Percentiles rank a stretch among this genome's conserved stretches.
These are phyloP conservation scores for Venturiaceae sp. DNA, from an alignment of 2,329 filamentous ascomycete species.

Conservation along the genomic window DNA sequence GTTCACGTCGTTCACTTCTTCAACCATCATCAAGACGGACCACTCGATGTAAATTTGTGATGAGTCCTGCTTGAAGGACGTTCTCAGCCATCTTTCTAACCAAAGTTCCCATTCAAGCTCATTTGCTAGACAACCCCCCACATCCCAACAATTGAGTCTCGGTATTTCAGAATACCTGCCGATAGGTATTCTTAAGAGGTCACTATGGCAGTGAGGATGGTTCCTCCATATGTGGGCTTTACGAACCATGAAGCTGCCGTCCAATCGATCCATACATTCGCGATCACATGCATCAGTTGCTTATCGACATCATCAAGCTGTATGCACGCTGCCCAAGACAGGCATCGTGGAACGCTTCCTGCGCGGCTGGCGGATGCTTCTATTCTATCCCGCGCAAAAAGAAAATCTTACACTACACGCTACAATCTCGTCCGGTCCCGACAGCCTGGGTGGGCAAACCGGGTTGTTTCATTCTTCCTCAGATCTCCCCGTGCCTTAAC, in stretches of 20 bases:
- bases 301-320: too few species aligned
- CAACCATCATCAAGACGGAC: too few species aligned
- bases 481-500: background rate
- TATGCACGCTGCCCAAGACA: background rate
- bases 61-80: too few species aligned
- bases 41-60: too few species aligned
- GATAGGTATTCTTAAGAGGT: background rate
- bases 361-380: background rate
- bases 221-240: background rate
- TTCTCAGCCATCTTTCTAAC: too few species aligned
- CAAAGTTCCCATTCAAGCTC: too few species aligned
- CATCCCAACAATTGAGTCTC: background rate
- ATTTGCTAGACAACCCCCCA: background rate
- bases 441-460: background rate
- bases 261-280: background rate
- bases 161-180: background rate
- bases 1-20: too few species aligned
- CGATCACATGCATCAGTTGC: background rate
- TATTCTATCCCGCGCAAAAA: background rate
- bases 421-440: background rate
- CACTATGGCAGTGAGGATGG: too few species aligned
- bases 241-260: background rate
- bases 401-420: background rate
- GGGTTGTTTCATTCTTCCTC: background rate
- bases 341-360: background rate